Evolutionary conservation across 352 stramenopile genomes (phyloP).

Genomic region (Globisporangium takayamanum): DNA sequence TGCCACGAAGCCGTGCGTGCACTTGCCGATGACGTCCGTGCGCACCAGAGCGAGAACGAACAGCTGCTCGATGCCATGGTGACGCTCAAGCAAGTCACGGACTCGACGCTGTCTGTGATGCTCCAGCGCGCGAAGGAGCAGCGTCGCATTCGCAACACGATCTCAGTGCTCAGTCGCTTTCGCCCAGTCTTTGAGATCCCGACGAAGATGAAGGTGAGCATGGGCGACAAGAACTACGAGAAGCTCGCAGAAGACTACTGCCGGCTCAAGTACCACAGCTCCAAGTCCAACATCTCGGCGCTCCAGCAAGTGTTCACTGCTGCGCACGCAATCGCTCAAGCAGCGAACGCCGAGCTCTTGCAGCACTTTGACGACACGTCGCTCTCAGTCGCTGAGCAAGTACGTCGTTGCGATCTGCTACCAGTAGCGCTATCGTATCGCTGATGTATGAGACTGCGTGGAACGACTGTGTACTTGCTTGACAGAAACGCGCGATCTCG

Average conservation of each 20-base stretch:
- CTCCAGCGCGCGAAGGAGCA: constrained; percentile 68
- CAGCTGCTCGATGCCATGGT: constrained; percentile 45
- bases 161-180: constrained; percentile 59
- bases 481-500: constrained; percentile 47
- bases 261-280: constrained; percentile 56
- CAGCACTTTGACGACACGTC: constrained; percentile 56
- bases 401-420: constrained; percentile 6
- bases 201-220: constrained; percentile 66
- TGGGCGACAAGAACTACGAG: constrained; percentile 58
- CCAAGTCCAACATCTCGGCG: constrained; percentile 50
- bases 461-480: neutral
- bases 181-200: constrained; percentile 69
- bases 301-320: constrained; percentile 52
- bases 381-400: constrained; percentile 51
- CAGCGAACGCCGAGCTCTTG: constrained; percentile 56
- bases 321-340: constrained; percentile 50
- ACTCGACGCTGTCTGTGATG: constrained; percentile 73
- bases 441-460: neutral
- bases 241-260: constrained; percentile 70
- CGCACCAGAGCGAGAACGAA: constrained; percentile 56
- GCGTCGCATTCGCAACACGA: constrained; percentile 66
- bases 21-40: constrained; percentile 51
- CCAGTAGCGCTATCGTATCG: neutral
- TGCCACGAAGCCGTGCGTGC: constrained; percentile 73
- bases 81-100: constrained; percentile 47